Evolutionary conservation across 2,329 filamentous ascomycete species (phyloP).

Genomic region (Lachnellula arida): DNA sequence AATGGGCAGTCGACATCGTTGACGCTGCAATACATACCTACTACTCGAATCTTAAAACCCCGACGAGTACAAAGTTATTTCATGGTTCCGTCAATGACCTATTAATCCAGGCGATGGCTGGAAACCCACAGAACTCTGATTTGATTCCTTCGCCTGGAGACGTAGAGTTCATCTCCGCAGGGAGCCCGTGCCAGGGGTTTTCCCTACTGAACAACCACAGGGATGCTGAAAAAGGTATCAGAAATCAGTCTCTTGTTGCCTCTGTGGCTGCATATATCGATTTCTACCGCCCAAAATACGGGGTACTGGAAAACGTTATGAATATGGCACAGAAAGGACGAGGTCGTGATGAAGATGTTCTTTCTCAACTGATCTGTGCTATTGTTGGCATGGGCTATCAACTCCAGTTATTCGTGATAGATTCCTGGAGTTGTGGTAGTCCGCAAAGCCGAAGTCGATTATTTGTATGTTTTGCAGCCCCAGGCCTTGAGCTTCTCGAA

Average conservation of each 20-base stretch:
- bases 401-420: slow-evolving; percentile 59
- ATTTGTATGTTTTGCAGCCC: slow-evolving; percentile 68
- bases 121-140: slow-evolving; percentile 35
- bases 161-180: slow-evolving; percentile 66
- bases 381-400: slow-evolving; percentile 77
- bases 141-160: slow-evolving; percentile 55
- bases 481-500: slow-evolving; percentile 52
- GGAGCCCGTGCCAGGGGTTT: slow-evolving; percentile 75
- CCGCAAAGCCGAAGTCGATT: slow-evolving; percentile 62
- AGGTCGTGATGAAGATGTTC: slow-evolving; percentile 54
- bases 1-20: slow-evolving; percentile 65
- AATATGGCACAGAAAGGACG: slow-evolving; percentile 49
- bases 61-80: slow-evolving; percentile 48
- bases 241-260: slow-evolving; percentile 73
- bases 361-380: slow-evolving; percentile 68
- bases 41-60: slow-evolving; percentile 55
- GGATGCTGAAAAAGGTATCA: slow-evolving; percentile 49
- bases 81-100: slow-evolving; percentile 70
- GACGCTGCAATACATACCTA: slow-evolving; percentile 65
- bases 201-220: slow-evolving; percentile 58
- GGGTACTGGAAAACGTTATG: slow-evolving; percentile 71
- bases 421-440: slow-evolving; percentile 65
- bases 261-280: slow-evolving; percentile 73
- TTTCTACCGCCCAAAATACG: slow-evolving; percentile 69
- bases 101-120: slow-evolving; percentile 50